Base-by-base conservation (phyloP, 148 eudicot species). In the Amaranthus palmeri region DNA sequence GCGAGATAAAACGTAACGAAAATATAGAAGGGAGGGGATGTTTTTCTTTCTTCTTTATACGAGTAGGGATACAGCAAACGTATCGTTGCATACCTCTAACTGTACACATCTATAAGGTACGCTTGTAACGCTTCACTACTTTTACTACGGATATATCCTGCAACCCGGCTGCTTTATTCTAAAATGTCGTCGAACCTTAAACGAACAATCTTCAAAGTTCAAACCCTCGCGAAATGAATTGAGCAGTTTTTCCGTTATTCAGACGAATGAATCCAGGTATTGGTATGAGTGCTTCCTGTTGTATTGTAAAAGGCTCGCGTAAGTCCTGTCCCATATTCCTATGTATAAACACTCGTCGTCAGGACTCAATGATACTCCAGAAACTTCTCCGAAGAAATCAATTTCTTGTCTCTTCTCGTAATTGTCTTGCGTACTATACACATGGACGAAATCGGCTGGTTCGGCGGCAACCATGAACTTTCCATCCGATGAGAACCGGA, bases 281-380 rank as follows among this genome's bases (percentile, higher is more conserved):
- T 77, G 79, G 43, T 84, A 87, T 2, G 74, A 44, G 40, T 84
- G 90, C 65, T 74, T 83, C 73, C 81, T 81, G 67, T 92, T 90
- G 69, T 78, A 92, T 77, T 90, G 91, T 36, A 92, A 83, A 84
- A 92, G 75, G 83, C 97, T 92, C 0, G 92, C 96, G 14, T 92
- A 90, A 14, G 93, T 92, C 72, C 97, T 83, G 78, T 92, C 97
- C 96, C 93, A 90, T 56, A 92, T 75, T 53, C 97, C 97, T 47
- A 92, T 79, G 75, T 80, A 87, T 41, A 92, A 69, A 12, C 92
- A 77, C 74, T 90, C 96, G 25, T 88, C 92, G 53, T 92, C 97
- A 10, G 96, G 93, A 73, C 96, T 92, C 69, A 92, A 52, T 58
- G 87, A 87, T 7, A 92, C 90, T 57, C 97, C 97, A 9, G 96